Base-by-base conservation (phyloP, 2,329 filamentous ascomycete species). In the Cladosporium sp. region DNA sequence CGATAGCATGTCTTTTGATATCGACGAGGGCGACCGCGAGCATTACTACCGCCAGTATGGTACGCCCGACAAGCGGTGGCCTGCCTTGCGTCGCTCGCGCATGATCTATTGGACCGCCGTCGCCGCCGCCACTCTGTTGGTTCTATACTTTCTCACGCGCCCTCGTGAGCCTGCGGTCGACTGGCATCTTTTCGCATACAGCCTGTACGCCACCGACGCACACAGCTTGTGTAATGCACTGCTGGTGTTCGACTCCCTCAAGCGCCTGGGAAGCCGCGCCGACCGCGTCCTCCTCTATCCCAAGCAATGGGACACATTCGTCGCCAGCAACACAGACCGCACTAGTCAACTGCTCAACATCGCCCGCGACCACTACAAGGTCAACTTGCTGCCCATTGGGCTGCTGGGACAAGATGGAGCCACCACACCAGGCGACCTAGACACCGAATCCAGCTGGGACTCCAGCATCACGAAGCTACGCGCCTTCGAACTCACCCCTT, bases 381-480 rank as follows among this genome's bases (percentile, higher is more conserved):
- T 75, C 33, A 71, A 75, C 52, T 62, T 81, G 41, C 32, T 46
- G 16, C 75, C 77, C 14, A 69, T 76, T 35, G 62, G 71, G 51
- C 65, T 76, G 16, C 48, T 55, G 4, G 51, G 63, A 61, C 37
- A 58, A 68, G 34, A 63, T 60, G 49, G 58, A 54, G 33, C 49
- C 6, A 38, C 54, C 19, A 19, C 31, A 16, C 52, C 57, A 11
- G 45, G 45, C 38, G 38, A 32, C 8, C 66, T 68, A 38, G 62
- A 66, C 49, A 60, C 63, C 51, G 60, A 61, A 14, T 53, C 48
- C 14, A 41, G 28, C 1, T 86, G 82, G 83, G 78, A 81, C 53
- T 77, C 80, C 34, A 82, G 79, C 2, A 82, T 82, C 59, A 84
- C 82, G 19, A 87, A 88, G 64, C 75, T 87, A 19, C 75, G 85